These are phyloP conservation scores for Stenogyne calaminthoides DNA, from an alignment of 305 asterid genomes.

Conservation along the genomic window DNA sequence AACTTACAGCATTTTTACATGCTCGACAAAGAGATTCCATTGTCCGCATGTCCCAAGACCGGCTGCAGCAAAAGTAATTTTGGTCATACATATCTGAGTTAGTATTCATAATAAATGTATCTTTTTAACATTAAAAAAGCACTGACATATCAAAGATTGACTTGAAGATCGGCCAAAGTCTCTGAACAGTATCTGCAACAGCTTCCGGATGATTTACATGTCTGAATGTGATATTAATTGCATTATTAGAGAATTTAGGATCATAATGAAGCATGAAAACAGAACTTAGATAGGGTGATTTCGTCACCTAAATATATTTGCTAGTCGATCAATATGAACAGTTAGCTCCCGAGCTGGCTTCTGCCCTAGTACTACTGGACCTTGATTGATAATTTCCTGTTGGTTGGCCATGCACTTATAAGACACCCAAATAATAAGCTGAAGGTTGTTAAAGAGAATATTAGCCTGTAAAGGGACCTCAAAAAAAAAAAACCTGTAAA, in stretches of 20 bases:
- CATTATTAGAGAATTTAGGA: constrained; percentile 31
- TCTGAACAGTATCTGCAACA: constrained; percentile 97
- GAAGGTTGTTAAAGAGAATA: constrained; percentile 33
- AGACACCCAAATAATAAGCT: constrained; percentile 19
- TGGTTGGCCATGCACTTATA: constrained; percentile 37
- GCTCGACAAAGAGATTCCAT: constrained; percentile 99
- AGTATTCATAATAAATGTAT: constrained; percentile 25
- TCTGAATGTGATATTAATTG: constrained; percentile 48
- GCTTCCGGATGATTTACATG: constrained; percentile 97
- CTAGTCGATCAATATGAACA: constrained; percentile 91
- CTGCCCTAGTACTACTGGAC: constrained; percentile 81
- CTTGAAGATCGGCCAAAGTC: constrained; percentile 97
- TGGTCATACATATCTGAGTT: constrained; percentile 27
- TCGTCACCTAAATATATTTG: constrained; percentile 80
- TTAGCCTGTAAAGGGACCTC: constrained; percentile 71
- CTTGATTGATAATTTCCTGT: constrained; percentile 88
- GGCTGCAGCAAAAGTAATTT: constrained; percentile 59
- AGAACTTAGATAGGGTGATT: constrained; percentile 27
- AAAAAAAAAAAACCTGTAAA: constrained; percentile 59
- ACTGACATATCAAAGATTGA: constrained; percentile 91
- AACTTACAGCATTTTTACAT: constrained; percentile 96
- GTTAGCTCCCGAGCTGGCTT: constrained; percentile 91
- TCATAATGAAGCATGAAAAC: constrained; percentile 13
- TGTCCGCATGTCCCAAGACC: constrained; percentile 97
- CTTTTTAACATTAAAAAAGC: constrained; percentile 26